phyloP scores from a whole-genome alignment of 495 filamentous ascomycete genomes.

The Neurospora sp. region DNA sequence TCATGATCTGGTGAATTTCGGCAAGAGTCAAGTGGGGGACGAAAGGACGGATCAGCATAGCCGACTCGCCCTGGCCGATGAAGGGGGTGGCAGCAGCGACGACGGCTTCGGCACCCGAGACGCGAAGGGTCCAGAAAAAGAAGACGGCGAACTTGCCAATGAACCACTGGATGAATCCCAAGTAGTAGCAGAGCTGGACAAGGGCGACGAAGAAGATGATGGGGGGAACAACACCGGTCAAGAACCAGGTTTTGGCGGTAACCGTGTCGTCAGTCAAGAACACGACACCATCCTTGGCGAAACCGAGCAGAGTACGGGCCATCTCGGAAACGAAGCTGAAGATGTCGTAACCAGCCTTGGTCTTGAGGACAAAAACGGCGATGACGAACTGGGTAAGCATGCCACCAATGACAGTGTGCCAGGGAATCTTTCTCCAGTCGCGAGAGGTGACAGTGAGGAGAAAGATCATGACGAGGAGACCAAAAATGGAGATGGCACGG shows the following conservation, averaged over 20 bases:
- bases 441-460: conserved; percentile 59
- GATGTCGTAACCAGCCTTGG: conserved; percentile 68
- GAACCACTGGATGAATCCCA: conserved; percentile 75
- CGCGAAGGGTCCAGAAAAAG: conserved; percentile 81
- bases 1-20: conserved; percentile 88
- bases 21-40: conserved; percentile 71
- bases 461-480: conserved; percentile 61
- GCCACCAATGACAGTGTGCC: conserved; percentile 78
- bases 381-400: conserved; percentile 84
- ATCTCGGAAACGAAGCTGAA: conserved; percentile 75
- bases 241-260: conserved; percentile 47
- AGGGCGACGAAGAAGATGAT: conserved; percentile 91
- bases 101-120: conserved; percentile 90
- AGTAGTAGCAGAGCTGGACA: conserved; percentile 73
- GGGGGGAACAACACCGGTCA: conserved; percentile 62
- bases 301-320: conserved; percentile 60
- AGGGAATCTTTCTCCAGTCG: conserved; percentile 59
- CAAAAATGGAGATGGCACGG: conserved; percentile 72
- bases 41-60: conserved; percentile 84
- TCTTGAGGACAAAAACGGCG: conserved; percentile 77
- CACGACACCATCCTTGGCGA: conserved; percentile 54
- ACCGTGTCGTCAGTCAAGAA: conserved; percentile 57
- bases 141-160: conserved; percentile 75
- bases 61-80: conserved; percentile 88
- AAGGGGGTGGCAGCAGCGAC: conserved; percentile 91